Percentiles rank a stretch among this genome's conserved stretches.
Evolutionary conservation across 306 rosid species (phyloP).

Genomic region (Ormosia semicastrata): DNA sequence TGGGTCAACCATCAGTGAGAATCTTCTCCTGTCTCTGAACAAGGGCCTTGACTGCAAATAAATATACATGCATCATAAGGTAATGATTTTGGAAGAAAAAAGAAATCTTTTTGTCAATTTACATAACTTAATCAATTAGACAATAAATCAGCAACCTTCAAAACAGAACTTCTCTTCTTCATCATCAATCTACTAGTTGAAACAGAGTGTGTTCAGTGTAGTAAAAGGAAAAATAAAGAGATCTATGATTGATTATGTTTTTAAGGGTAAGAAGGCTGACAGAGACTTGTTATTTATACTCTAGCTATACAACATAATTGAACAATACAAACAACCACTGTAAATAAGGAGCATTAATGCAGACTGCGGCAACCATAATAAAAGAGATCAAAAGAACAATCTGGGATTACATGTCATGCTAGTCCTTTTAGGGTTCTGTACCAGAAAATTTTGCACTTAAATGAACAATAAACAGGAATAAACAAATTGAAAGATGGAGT

Average conservation of each 20-base stretch:
- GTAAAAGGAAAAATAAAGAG: background rate
- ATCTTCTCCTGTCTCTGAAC: constrained; percentile 74
- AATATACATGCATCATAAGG: background rate
- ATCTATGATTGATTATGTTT: background rate
- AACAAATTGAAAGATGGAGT: background rate
- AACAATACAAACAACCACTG: background rate
- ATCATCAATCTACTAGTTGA: background rate
- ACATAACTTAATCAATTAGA: background rate
- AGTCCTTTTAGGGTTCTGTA: background rate
- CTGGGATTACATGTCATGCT: background rate
- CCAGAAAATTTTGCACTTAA: background rate
- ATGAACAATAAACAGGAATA: background rate
- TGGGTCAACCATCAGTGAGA: constrained; percentile 82
- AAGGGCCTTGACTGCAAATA: constrained; percentile 75
- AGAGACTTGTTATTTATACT: background rate
- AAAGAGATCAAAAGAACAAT: background rate
- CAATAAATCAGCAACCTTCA: background rate
- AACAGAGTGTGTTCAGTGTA: background rate
- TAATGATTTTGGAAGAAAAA: background rate
- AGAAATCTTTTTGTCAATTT: background rate
- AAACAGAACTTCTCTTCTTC: background rate
- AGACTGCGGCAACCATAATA: background rate
- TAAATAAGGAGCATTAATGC: background rate
- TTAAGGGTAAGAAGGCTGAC: background rate
- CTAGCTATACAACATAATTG: background rate